Base-by-base conservation (phyloP, 768 basidiomycete species). In the Tylopilus felleus region DNA sequence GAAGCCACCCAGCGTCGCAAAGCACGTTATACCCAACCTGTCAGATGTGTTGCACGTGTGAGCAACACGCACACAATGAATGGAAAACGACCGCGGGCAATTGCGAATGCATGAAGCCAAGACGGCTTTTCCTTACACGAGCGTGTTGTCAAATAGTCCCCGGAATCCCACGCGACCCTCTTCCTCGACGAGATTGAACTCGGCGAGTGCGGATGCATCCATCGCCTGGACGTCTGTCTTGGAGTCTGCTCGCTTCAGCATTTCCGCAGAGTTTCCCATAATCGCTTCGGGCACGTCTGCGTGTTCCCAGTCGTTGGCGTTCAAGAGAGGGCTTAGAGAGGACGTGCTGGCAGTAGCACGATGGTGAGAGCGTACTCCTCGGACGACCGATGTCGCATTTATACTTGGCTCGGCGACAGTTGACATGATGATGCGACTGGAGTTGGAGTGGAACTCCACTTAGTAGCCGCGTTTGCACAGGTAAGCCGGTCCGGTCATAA, bases 1-100 rank as follows among this genome's bases (percentile, higher is more conserved):
- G 35, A 70, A 70, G 45, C 68, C 70, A 42, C 68, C 68, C 40
- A 70, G 38, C 5, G 68, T 61, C 39, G 70, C 70, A 49, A 70
- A 71, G 38, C 59, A 66, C 6, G 68, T 67, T 56, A 71, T 56
- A 22, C 68, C 65, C 53, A 71, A 61, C 51, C 68, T 70, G 39
- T 10, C 36, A 23, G 36, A 35, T 10, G 17, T 12, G 13, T 19
- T 16, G 22, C 27, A 25, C 47, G 12, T 13, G 47, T 55, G 39
- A 58, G 49, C 44, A 57, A 19, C 39, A 17, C 13, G 21, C 12
- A 31, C 21, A 0, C 31, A 35, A 2, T 5, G n/a, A 9, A 17
- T 36, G 29, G n/a, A 46, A 52, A 35, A 21, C 19, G 13, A 3
- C 33, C 12, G 16, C 36, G 14, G 27, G 14, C 27, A 19, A 27